These are phyloP conservation scores for Amaranthus palmeri DNA, from an alignment of 148 eudicot species.

Conservation along the genomic window DNA sequence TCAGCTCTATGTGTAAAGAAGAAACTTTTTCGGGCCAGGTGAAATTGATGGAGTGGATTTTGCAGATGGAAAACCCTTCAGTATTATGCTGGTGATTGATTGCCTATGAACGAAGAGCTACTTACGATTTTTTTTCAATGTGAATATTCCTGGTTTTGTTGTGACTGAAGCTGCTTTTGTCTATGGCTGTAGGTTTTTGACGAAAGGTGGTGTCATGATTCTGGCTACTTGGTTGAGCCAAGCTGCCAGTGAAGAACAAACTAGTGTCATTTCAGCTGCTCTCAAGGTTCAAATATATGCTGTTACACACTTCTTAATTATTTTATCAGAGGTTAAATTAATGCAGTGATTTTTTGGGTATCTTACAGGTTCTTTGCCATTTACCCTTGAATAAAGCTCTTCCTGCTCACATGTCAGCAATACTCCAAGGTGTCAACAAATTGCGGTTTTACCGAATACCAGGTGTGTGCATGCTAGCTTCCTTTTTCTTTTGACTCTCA, in stretches of 20 bases:
- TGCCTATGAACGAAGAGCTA: conserved; percentile 7
- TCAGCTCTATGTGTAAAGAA: conserved; percentile 70
- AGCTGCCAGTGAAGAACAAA: conserved; percentile 90
- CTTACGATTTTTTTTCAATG: not conserved
- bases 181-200: conserved; percentile 59
- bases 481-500: not conserved
- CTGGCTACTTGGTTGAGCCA: conserved; percentile 86
- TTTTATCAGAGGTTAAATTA: conserved; percentile 4
- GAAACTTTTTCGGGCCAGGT: conserved; percentile 83
- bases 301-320: not conserved
- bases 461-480: conserved; percentile 50
- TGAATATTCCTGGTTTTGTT: not conserved
- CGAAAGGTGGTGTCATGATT: conserved; percentile 84
- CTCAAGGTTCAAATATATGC: conserved; percentile 50
- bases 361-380: conserved; percentile 66
- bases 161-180: conserved; percentile 6
- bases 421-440: conserved; percentile 81
- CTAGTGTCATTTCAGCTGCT: conserved; percentile 65
- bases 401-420: conserved; percentile 82
- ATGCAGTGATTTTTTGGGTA: conserved; percentile 16
- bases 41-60: conserved; percentile 84
- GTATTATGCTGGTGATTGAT: conserved; percentile 70
- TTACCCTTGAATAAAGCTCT: conserved; percentile 80
- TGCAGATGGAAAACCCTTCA: conserved; percentile 63
- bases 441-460: conserved; percentile 70